Evolutionary conservation across 2,329 filamentous ascomycete species (phyloP).

Genomic region (Talaromyces sp.): DNA sequence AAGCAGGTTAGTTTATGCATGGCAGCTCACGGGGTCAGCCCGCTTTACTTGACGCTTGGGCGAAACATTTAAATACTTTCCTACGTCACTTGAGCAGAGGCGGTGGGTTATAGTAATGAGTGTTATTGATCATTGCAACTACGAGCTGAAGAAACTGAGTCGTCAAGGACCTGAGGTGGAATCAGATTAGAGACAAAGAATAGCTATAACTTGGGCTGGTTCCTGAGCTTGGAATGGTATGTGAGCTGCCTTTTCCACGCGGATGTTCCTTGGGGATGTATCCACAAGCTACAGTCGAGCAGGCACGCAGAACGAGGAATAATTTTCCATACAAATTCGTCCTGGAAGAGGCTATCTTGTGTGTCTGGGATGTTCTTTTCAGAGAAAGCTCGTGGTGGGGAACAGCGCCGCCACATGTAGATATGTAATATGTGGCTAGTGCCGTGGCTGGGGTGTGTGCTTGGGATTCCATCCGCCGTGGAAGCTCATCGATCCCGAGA

Average conservation of each 20-base stretch:
- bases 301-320: neutral
- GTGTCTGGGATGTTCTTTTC: neutral
- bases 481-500: conserved; percentile 21
- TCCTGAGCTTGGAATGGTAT: neutral
- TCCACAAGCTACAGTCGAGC: neutral
- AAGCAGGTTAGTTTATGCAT: conserved; percentile 1
- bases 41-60: neutral
- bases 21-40: conserved; percentile 17
- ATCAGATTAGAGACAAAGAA: neutral
- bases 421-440: neutral
- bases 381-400: conserved; percentile 2
- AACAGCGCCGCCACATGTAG: conserved; percentile 6
- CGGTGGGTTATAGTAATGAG: neutral
- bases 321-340: neutral
- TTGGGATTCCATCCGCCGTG: conserved; percentile 4
- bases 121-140: neutral
- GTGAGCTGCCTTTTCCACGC: neutral
- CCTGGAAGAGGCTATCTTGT: neutral
- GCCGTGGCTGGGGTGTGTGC: conserved; percentile 14
- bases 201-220: neutral
- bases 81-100: neutral
- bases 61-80: neutral
- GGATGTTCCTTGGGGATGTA: neutral
- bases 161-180: neutral
- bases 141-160: neutral